A percentile compares a stretch with the other conserved stretches of the same genome.
Conservation (phyloP, 352 stramenopile species). For the Phytophthora cryptogea region DNA sequence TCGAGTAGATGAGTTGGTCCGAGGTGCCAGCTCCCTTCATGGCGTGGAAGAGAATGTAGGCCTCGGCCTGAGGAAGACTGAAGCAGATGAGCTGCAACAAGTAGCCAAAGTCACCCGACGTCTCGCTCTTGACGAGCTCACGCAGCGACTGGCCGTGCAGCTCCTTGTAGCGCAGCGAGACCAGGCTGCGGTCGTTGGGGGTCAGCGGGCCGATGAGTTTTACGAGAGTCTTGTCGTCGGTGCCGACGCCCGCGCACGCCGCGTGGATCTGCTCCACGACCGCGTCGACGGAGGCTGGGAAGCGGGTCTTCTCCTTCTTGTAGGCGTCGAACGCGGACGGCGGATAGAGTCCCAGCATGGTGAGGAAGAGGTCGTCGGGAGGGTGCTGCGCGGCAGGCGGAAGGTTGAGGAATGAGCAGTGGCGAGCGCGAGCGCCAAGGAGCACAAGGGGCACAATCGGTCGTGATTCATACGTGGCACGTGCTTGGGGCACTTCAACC, state of each 20-base stretch:
- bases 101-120: constrained; percentile 64
- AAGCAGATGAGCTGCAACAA: constrained; percentile 61
- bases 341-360: constrained; percentile 69
- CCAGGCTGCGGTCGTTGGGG: constrained; percentile 51
- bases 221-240: constrained; percentile 65
- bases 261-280: constrained; percentile 68
- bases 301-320: constrained; percentile 59
- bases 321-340: constrained; percentile 64
- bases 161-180: constrained; percentile 65
- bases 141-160: constrained; percentile 50
- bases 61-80: constrained; percentile 59
- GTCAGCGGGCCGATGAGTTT: constrained; percentile 51
- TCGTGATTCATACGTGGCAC: constrained; percentile 5
- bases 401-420: constrained; percentile 44
- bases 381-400: constrained; percentile 25
- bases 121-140: constrained; percentile 67
- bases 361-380: constrained; percentile 22
- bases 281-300: constrained; percentile 46
- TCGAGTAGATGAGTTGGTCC: constrained; percentile 64
- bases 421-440: not conserved
- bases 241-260: constrained; percentile 65
- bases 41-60: constrained; percentile 65
- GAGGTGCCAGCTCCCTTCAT: constrained; percentile 60
- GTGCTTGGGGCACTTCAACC: constrained; percentile 16
- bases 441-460: not conserved